phyloP scores from a whole-genome alignment of 371 early-diverging fungal genomes.

The Aphelidium insulamus region DNA sequence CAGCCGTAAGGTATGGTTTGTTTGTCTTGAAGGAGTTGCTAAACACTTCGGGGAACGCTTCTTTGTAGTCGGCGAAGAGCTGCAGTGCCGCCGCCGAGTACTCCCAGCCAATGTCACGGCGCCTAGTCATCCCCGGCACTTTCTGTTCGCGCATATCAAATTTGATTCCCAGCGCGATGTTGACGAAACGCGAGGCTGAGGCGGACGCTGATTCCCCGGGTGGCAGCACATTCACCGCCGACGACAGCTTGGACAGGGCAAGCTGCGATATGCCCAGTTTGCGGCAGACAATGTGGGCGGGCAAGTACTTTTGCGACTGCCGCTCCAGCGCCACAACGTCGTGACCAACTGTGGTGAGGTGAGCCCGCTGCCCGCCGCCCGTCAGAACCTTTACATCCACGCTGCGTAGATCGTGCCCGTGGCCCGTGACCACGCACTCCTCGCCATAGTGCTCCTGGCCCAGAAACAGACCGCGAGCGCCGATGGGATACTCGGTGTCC shows the following conservation, averaged over 20 bases:
- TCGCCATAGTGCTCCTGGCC: conserved; percentile 41
- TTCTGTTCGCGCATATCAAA: conserved; percentile 65
- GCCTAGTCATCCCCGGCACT: conserved; percentile 63
- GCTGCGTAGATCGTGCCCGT: neutral
- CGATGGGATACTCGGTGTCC: conserved; percentile 33
- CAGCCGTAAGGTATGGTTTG: conserved; percentile 9
- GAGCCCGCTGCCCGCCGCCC: neutral
- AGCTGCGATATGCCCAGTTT: conserved; percentile 29
- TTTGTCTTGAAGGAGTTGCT: conserved; percentile 23
- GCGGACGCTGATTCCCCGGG: conserved; percentile 19
- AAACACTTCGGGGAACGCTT: conserved; percentile 46
- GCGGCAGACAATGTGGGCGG: conserved; percentile 38
- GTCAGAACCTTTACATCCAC: conserved; percentile 1
- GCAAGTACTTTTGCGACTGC: conserved; percentile 23
- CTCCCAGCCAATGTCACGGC: conserved; percentile 55
- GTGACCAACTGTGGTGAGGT: neutral
- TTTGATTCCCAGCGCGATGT: conserved; percentile 69
- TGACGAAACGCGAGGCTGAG: conserved; percentile 18
- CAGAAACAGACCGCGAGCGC: conserved; percentile 43
- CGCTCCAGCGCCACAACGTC: neutral
- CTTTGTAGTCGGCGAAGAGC: conserved; percentile 41
- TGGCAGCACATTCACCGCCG: conserved; percentile 42
- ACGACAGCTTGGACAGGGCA: conserved; percentile 55
- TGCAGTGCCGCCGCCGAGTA: conserved; percentile 50
- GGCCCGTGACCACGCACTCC: conserved; percentile 37